Base-by-base conservation (phyloP, 2,329 filamentous ascomycete genomes). In the Talaromyces sp. region DNA sequence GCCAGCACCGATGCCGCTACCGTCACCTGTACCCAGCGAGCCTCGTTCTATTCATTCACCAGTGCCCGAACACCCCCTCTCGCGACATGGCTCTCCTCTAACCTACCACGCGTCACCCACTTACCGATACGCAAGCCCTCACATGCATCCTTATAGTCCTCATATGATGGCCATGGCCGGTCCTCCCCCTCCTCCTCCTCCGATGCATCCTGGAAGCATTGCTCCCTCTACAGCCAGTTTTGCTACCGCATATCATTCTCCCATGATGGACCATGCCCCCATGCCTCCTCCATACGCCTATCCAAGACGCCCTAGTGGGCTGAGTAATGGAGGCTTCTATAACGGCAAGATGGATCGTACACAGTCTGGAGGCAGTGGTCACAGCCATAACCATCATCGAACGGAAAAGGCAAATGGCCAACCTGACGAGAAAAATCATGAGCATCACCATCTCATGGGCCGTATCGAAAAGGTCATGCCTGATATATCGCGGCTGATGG, bases 381-480 rank as follows among this genome's bases (percentile, higher is more conserved):
- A 63, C 36, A 60, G 61, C 39, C 54, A 56, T 55, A 22, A 32
- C 25, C 57, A 59, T 15, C 36, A n/a, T 19, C 56, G 56, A 13
- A 51, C 58, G 19, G 62, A 63, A 17, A 62, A 57, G 30, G 25
- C 49, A 53, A 53, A 30, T 15, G 15, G 15, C 2, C 25, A 57
- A 62, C 9, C 30, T 55, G 15, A 63, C 2, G 61, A 64, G 4
- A 42, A 58, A 7, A 32, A 42, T 19, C 61, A 69, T 6, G 75
- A 78, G 56, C 72, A 74, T 13, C 65, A 76, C 53, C 71, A 77
- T 57, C 73, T 80, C 60, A 70, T 80, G 5, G 68, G 76, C 55
- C 73, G 79, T 28, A 78, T 81, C 49, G 75, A 80, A 64, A 76
- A 72, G 55, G 77, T 78, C 11, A 76, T 81, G 62, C 79, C 79